Conservation (phyloP, 179 eudicot genomes). For the Spergularia azorica region DNA sequence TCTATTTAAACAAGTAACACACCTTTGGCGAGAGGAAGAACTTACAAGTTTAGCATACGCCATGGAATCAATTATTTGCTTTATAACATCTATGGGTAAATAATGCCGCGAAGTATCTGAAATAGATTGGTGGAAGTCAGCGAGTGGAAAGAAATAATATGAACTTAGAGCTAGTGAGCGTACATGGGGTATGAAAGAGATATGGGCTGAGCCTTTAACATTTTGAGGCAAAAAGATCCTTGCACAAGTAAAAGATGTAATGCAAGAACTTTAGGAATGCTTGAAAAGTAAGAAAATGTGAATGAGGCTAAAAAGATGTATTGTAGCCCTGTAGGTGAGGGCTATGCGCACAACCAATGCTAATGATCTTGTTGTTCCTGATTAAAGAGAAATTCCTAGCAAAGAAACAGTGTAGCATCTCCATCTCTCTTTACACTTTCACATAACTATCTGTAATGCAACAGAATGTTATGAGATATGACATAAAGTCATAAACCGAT, state of each 20-base stretch:
- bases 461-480: background rate
- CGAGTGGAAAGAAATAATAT: background rate
- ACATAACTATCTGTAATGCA: background rate
- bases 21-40: conserved; percentile 9
- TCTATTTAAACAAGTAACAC: background rate
- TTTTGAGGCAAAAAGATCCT: conserved; percentile 1
- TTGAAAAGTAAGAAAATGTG: background rate
- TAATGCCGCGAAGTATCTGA: too few species aligned
- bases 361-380: conserved; percentile 2
- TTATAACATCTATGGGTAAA: too few species aligned
- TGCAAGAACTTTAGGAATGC: background rate
- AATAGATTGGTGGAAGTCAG: background rate
- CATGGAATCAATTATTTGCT: background rate
- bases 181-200: conserved; percentile 1
- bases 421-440: background rate
- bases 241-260: conserved; percentile 8
- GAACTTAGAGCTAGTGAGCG: background rate
- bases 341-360: background rate
- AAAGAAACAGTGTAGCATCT: background rate
- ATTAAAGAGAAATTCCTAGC: background rate
- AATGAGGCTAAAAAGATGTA: background rate
- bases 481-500: background rate
- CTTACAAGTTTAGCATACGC: background rate
- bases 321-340: background rate
- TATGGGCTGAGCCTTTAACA: background rate